Evolutionary conservation across 2,329 filamentous ascomycete genomes (phyloP), one percentile per base, ranked within the genome.

Genomic region (Lasiodiplodia theobromae): DNA sequence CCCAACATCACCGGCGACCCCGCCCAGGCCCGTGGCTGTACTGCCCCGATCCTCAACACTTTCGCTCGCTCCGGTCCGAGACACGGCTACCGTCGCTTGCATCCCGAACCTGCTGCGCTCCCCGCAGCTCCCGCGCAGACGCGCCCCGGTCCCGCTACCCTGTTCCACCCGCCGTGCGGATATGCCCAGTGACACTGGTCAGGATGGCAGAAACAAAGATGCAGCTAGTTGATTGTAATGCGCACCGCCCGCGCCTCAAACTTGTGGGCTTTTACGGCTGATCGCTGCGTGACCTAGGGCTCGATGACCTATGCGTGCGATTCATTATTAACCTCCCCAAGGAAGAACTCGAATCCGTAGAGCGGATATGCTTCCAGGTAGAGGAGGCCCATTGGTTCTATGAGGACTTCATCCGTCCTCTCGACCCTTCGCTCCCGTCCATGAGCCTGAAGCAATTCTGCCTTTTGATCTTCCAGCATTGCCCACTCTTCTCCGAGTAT

Each of bases 381-480:
- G 96, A 99, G 82, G 96, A 99, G 82, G 96, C 96, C 75, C 96
- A 99, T 89, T 99, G 96, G 96, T 99, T 97, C 82, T 99, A 99
- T 88, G 96, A 99, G 85, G 96, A 99, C 82, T 99, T 99, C 78
- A 93, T 99, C 79, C 92, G 96, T 58, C 94, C 95, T 49, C 85
- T 96, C 71, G 92, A 97, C 80, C 91, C 94, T 65, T 87, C 87
- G 49, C 86, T 99, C 12, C 96, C 96, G 4, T 94, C 92, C 67
- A 91, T 98, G 85, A 89, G 90, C 56, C 86, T 99, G 40, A 90
- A 92, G 73, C 89, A 86, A 64, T 99, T 99, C 81, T 95, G 92
- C 74, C 85, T 97, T 69, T 89, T 91, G 73, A 96, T 99, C 74
- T 97, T 98, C 79, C 90, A 94, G 74, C 95, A 97, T 77, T 98